Conservation (phyloP, 768 basidiomycete species). For the Hygrophoropsis aurantiaca region DNA sequence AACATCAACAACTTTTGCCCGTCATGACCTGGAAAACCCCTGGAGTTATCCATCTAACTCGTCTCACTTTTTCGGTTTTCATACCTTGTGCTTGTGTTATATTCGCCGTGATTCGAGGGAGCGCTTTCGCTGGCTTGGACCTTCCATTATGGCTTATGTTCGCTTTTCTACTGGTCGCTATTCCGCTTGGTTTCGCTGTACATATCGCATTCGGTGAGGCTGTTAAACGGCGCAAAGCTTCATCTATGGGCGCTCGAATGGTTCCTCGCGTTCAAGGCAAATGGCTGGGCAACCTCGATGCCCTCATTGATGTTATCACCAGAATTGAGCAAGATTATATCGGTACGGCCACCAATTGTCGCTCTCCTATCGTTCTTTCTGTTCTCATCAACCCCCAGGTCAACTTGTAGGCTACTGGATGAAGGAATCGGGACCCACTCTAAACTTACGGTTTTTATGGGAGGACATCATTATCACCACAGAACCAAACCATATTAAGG, state of each 20-base stretch:
- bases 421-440: constrained; percentile 28
- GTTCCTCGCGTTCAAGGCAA: constrained; percentile 33
- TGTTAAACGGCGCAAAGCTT: constrained; percentile 12
- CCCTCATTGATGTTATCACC: constrained; percentile 21
- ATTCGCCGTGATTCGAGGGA: constrained; percentile 10
- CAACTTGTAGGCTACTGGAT: constrained; percentile 23
- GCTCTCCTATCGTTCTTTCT: not conserved
- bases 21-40: constrained; percentile 32
- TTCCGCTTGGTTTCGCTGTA: constrained; percentile 18
- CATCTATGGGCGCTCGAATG: constrained; percentile 25
- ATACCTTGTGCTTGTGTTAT: constrained; percentile 13
- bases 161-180: constrained; percentile 17
- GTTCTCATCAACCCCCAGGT: constrained; percentile 16
- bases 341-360: constrained; percentile 17
- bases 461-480: constrained; percentile 44
- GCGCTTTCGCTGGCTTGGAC: constrained; percentile 5
- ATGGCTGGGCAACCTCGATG: constrained; percentile 38
- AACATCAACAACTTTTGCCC: too few relatives aligned
- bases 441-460: constrained; percentile 35
- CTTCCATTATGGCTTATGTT: constrained; percentile 14
- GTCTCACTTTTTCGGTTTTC: constrained; percentile 20
- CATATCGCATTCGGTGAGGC: constrained; percentile 13
- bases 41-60: constrained; percentile 26
- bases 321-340: constrained; percentile 26
- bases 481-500: constrained; percentile 51